Percentiles rank a stretch among this genome's conserved stretches.
These are phyloP conservation scores for Russula sp. DNA, from an alignment of 768 basidiomycete species.

Conservation along the genomic window DNA sequence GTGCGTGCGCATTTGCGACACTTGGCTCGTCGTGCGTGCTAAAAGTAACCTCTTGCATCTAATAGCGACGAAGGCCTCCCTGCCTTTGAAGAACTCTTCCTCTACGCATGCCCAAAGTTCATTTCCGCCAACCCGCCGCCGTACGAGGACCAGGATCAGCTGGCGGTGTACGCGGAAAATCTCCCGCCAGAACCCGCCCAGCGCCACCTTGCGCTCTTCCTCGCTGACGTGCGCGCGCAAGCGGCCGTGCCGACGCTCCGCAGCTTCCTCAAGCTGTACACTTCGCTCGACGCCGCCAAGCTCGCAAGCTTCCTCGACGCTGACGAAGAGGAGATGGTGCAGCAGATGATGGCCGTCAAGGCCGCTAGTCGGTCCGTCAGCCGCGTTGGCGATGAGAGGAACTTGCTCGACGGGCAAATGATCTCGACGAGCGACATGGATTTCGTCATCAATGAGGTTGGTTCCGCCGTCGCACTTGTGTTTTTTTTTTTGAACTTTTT, in stretches of 20 bases:
- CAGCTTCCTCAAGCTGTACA: constrained; percentile 93
- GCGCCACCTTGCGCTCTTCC: constrained; percentile 80
- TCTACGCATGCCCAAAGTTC: constrained; percentile 94
- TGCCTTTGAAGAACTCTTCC: constrained; percentile 88
- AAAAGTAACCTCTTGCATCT: background rate
- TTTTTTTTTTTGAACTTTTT: background rate
- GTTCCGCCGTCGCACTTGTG: background rate
- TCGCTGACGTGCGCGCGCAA: constrained; percentile 72
- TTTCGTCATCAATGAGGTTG: constrained; percentile 89
- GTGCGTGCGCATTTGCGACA: constrained; percentile 39
- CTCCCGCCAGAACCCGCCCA: constrained; percentile 65
- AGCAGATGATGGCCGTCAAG: constrained; percentile 97
- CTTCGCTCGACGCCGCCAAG: constrained; percentile 86
- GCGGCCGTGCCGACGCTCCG: constrained; percentile 77
- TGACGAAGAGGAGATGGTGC: constrained; percentile 90
- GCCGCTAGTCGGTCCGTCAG: constrained; percentile 74
- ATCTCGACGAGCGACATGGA: constrained; percentile 91
- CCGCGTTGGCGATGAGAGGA: constrained; percentile 44
- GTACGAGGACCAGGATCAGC: constrained; percentile 69
- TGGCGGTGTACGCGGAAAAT: constrained; percentile 40
- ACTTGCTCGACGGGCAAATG: constrained; percentile 76
- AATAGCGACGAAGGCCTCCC: constrained; percentile 62
- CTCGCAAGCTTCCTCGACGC: constrained; percentile 87
- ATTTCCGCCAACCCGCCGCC: constrained; percentile 92
- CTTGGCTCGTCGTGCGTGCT: background rate